Percentiles rank a stretch among this genome's conserved stretches.
phyloP scores from a whole-genome alignment of 345 rosid species.

The Salix dunnii region DNA sequence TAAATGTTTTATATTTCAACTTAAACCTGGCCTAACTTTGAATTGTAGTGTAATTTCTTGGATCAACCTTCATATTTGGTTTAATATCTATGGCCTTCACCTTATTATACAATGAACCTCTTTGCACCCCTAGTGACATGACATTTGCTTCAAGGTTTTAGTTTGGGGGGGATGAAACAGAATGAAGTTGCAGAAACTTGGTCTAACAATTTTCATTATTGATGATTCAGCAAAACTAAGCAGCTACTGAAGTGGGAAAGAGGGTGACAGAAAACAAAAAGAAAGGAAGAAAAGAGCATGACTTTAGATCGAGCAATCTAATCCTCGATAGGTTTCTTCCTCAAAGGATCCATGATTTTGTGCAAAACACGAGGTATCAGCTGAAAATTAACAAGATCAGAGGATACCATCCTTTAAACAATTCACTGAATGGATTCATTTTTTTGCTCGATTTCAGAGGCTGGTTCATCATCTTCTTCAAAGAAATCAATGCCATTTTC shows the following conservation, averaged over 20 bases:
- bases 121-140: too few species aligned
- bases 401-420: neutral
- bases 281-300: neutral
- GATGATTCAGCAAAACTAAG: neutral
- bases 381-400: neutral
- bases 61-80: too few species aligned
- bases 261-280: too few species aligned
- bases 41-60: too few species aligned
- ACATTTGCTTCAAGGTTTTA: too few species aligned
- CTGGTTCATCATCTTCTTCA: slow-evolving; percentile 70
- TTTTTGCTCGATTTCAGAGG: slow-evolving; percentile 72
- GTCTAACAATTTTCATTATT: slow-evolving; percentile 9
- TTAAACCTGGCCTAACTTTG: too few species aligned
- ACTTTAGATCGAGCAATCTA: slow-evolving; percentile 1
- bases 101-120: too few species aligned
- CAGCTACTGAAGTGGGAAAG: neutral
- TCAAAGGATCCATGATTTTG: slow-evolving; percentile 8
- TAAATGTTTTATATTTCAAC: too few species aligned
- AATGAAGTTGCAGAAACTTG: slow-evolving; percentile 7
- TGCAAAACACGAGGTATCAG: slow-evolving; percentile 7
- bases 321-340: neutral
- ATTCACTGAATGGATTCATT: slow-evolving; percentile 37
- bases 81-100: too few species aligned
- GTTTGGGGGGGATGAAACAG: neutral
- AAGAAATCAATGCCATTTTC: slow-evolving; percentile 59